These are phyloP conservation scores for Vitis hybrid DNA, from an alignment of 177 flowering plant genomes.

Conservation along the genomic window DNA sequence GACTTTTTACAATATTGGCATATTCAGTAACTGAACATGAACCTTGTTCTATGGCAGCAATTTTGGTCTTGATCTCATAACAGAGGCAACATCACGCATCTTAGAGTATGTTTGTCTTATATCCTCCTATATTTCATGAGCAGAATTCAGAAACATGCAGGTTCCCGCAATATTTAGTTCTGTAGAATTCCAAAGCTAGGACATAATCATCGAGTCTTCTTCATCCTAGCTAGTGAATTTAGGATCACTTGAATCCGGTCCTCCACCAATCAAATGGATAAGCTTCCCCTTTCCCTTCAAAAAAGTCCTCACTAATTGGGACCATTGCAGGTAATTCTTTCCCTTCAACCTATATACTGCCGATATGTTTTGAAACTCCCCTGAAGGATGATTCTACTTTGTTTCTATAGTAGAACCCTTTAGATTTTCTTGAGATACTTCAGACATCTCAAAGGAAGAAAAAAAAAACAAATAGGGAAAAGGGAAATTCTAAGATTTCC, in stretches of 20 bases:
- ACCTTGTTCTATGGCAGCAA: too few relatives aligned
- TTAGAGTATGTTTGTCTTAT: too few relatives aligned
- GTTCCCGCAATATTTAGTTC: not conserved
- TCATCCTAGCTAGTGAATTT: not conserved
- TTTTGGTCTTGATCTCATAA: too few relatives aligned
- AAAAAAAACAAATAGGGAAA: too few relatives aligned
- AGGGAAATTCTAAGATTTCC: too few relatives aligned
- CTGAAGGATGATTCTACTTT: not conserved
- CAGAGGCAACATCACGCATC: too few relatives aligned
- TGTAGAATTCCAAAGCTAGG: not conserved
- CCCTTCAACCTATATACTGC: not conserved
- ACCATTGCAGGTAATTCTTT: constrained; percentile 1
- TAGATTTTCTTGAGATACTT: too few relatives aligned
- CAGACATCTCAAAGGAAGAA: too few relatives aligned
- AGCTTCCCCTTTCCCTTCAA: constrained; percentile 4
- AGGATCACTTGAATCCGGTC: not conserved
- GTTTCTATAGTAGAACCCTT: too few relatives aligned
- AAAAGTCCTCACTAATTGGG: not conserved
- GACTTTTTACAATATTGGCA: too few relatives aligned
- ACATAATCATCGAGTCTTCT: constrained; percentile 3
- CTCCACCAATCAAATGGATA: not conserved
- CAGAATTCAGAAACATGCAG: not conserved
- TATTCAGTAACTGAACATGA: too few relatives aligned
- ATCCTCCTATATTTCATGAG: not conserved
- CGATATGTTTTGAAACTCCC: not conserved